Conservation (phyloP, 78 protist genomes). For the Cavenderia fasciculata region DNA sequence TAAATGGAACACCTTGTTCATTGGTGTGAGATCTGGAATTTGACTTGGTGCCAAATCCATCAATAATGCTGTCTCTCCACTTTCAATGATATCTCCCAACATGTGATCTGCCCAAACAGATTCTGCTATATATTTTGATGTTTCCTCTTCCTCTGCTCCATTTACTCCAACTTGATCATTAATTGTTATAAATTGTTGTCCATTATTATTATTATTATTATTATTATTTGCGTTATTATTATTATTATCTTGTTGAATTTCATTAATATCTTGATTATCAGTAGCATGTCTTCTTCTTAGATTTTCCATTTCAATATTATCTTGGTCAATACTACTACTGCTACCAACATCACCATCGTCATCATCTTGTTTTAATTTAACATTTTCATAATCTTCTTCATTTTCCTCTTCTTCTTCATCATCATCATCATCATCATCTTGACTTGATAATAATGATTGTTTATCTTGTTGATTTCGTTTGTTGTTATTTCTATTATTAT, state of each 20-base stretch:
- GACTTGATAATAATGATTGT: too few species aligned
- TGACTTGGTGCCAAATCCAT: conserved; percentile 77
- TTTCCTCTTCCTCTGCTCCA: conserved; percentile 12
- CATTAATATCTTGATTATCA: conserved; percentile 7
- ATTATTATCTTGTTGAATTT: conserved; percentile 41
- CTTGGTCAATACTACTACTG: conserved; percentile 7
- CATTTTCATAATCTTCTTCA: not conserved
- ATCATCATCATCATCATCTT: conserved; percentile 1
- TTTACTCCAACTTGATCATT: not conserved
- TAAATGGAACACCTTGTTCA: conserved; percentile 75
- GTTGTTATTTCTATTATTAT: conserved; percentile 4
- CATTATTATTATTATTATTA: conserved; percentile 5
- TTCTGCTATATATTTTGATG: not conserved
- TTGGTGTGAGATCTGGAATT: conserved; percentile 66
- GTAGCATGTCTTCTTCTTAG: too few species aligned
- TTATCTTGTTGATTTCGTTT: too few species aligned
- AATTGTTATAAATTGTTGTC: not conserved
- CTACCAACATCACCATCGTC: not conserved
- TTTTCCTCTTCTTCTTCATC: conserved; percentile 9
- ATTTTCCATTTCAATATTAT: not conserved
- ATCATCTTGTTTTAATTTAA: not conserved
- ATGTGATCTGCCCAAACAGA: conserved; percentile 38
- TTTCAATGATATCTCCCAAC: conserved; percentile 58
- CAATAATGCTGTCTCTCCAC: conserved; percentile 54
- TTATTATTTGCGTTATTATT: not conserved